Percentiles rank a stretch among this genome's conserved stretches.
Evolutionary conservation across 2,329 filamentous ascomycete genomes (phyloP).

Genomic region (Phaeosphaeria sp.): DNA sequence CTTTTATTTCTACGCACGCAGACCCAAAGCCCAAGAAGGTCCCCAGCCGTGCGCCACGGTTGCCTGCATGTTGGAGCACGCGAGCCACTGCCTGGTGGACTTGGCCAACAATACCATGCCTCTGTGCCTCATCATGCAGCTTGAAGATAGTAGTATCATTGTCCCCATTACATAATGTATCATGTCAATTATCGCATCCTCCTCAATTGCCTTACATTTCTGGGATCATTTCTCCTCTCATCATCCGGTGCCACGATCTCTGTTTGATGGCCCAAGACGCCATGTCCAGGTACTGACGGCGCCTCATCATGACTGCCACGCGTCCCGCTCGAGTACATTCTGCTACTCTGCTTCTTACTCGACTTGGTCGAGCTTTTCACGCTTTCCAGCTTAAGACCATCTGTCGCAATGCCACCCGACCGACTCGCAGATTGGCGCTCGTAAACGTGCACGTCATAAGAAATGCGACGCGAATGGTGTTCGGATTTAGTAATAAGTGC

Average conservation of each 20-base stretch:
- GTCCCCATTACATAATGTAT: not conserved
- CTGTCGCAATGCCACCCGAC: not conserved
- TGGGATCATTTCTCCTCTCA: not conserved
- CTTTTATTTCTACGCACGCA: too few species aligned
- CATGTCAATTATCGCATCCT: not conserved
- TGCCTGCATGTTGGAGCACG: too few species aligned
- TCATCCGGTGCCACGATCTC: not conserved
- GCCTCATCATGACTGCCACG: not conserved
- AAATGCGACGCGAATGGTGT: conserved; percentile 2
- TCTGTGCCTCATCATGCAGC: not conserved
- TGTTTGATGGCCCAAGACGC: not conserved
- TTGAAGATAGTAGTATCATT: not conserved
- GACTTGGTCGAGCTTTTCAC: conserved; percentile 5
- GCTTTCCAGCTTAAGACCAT: conserved; percentile 7
- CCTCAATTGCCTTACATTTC: not conserved
- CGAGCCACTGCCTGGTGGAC: too few species aligned
- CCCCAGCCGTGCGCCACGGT: too few species aligned
- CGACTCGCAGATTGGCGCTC: not conserved
- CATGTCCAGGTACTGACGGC: not conserved
- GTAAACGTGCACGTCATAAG: conserved; percentile 19
- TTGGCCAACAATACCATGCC: not conserved
- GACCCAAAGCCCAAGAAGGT: too few species aligned
- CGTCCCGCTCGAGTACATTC: not conserved
- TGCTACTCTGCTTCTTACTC: not conserved
- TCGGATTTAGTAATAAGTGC: conserved; percentile 10